Base-by-base conservation (phyloP, 163 green algal genomes). In the Prototheca wickerhamii region DNA sequence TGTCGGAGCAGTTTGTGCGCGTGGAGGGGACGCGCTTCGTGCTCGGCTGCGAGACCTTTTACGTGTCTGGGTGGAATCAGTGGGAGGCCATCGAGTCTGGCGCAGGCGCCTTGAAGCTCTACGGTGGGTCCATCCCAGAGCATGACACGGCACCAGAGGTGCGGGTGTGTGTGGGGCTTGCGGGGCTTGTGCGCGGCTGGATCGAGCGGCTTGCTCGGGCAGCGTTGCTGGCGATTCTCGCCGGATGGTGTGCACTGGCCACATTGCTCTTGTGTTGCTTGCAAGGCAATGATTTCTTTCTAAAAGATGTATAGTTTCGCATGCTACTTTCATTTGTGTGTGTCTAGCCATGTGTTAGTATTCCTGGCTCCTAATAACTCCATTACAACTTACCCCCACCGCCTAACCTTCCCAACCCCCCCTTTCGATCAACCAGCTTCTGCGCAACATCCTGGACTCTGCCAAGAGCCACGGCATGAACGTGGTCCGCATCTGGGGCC, bases 31-130 rank as follows among this genome's bases (percentile, higher is more conserved):
- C 53, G n/a, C 34, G 68, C 31, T 79, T 79, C 58, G 63, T 70
- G 18, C 55, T 75, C 0, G 58, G 58, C 28, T 79, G 72, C 58
- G 63, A 68, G 50, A 37, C 29, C 40, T 73, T 67, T 3, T 70
- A 65, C n/a, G 29, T 74, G 1, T 61, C 26, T 2, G 72, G 70
- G 3, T 79, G 51, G 51, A 79, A 79, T 30, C 42, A 64, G 63
- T 85, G 76, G 74, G 76, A 87, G 65, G 33, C 67, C 23, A 50
- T 86, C 34, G 80, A 87, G 63, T 70, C 73, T 17, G 76, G 58
- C 2, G 71, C 76, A 20, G 81, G 81, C 10, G 81, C 71, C 4
- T 70, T 81, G 35, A 46, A 76, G 18, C 69, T 86, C n/a, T 72
- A 69, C 44, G 81, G 72, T 3, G 69, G 76, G 6, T 67, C 63